Evolutionary conservation across 2,329 filamentous ascomycete species (phyloP).

Genomic region (Aspergillus sp.): DNA sequence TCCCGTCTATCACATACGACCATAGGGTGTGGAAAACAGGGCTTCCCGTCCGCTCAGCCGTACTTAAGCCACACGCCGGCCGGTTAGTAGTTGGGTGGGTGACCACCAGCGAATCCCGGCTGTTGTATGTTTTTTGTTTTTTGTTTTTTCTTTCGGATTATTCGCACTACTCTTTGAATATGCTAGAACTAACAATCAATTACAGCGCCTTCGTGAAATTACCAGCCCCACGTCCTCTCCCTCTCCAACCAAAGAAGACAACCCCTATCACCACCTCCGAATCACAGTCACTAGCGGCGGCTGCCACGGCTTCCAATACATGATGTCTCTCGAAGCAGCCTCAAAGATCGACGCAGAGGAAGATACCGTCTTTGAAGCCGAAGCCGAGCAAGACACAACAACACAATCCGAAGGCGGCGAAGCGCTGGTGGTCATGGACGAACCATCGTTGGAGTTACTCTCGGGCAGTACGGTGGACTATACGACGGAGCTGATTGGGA

Average conservation of each 20-base stretch:
- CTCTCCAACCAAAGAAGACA: conserved; percentile 38
- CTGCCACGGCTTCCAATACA: conserved; percentile 95
- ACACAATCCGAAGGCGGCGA: conserved; percentile 34
- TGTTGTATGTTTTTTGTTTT: conserved; percentile 35
- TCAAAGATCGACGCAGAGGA: conserved; percentile 59
- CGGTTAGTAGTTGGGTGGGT: conserved; percentile 42
- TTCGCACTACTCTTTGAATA: no score
- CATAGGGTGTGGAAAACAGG: conserved; percentile 41
- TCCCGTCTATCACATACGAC: conserved; percentile 31
- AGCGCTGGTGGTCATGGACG: conserved; percentile 84
- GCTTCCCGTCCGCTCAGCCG: conserved; percentile 41
- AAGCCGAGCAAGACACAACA: conserved; percentile 13
- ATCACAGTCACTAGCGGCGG: conserved; percentile 89
- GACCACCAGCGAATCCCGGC: conserved; percentile 40
- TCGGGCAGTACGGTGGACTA: conserved; percentile 95
- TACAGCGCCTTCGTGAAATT: conserved; percentile 63
- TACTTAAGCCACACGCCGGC: conserved; percentile 41
- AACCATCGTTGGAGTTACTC: conserved; percentile 74
- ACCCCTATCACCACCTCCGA: conserved; percentile 76
- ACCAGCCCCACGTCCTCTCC: conserved; percentile 45
- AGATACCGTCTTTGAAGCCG: conserved; percentile 76
- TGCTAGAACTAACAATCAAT: neutral
- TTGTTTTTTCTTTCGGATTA: neutral
- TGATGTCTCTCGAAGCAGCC: conserved; percentile 68
- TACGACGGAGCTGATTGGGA: conserved; percentile 88